Percentiles rank a stretch among this genome's conserved stretches.
These are phyloP conservation scores for Hemerocallis citrina DNA, from an alignment of 106 monocot species.

Conservation along the genomic window DNA sequence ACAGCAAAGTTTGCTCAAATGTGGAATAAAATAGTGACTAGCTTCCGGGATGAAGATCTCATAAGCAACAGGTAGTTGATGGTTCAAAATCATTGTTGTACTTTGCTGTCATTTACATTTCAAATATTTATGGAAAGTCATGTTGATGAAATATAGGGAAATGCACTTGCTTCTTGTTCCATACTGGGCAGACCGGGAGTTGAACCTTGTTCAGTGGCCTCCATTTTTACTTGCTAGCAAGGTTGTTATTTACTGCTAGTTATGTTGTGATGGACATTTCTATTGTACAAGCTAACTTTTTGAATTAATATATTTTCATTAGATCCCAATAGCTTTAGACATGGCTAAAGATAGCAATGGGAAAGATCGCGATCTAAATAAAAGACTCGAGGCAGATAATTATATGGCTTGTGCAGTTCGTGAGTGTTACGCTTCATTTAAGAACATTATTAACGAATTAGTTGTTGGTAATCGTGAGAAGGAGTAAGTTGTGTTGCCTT, in stretches of 20 bases:
- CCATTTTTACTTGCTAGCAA: conserved; percentile 88
- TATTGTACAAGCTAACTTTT: background rate
- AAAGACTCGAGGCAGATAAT: conserved; percentile 37
- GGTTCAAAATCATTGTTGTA: background rate
- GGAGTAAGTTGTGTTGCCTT: conserved; percentile 33
- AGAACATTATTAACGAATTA: conserved; percentile 42
- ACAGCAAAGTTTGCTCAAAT: conserved; percentile 73
- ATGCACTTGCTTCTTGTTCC: conserved; percentile 71
- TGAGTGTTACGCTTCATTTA: conserved; percentile 71
- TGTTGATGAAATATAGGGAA: conserved; percentile 31
- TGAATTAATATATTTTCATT: background rate
- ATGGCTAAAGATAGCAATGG: conserved; percentile 64
- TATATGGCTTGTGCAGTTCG: conserved; percentile 60
- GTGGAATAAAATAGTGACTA: conserved; percentile 72
- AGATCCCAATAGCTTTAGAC: conserved; percentile 82
- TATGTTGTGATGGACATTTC: no score
- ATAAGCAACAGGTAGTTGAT: conserved; percentile 46
- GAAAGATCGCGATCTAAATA: conserved; percentile 54
- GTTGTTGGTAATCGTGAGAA: conserved; percentile 43
- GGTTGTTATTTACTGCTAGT: conserved; percentile 22
- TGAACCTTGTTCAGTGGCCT: conserved; percentile 66
- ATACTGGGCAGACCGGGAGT: conserved; percentile 47
- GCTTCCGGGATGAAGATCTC: conserved; percentile 70
- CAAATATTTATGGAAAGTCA: background rate
- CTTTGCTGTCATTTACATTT: background rate